phyloP scores from a whole-genome alignment of 805 yeast species.

The Zygotorulaspora chibaensis region DNA sequence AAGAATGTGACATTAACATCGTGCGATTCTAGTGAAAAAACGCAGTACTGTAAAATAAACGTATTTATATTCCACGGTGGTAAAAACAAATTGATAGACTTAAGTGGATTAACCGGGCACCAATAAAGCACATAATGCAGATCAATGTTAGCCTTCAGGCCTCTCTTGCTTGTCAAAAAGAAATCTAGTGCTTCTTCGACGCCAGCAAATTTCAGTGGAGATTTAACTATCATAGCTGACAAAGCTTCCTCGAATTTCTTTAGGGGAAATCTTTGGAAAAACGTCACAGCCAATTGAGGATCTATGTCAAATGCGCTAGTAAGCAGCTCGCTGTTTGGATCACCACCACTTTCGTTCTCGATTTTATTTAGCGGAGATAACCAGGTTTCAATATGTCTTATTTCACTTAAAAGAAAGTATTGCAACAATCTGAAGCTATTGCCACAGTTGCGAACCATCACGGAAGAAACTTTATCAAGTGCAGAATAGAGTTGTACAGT shows the following conservation, averaged over 20 bases:
- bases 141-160: slow-evolving; percentile 7
- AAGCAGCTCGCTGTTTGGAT: slow-evolving; percentile 37
- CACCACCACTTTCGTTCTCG: slow-evolving; percentile 36
- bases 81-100: slow-evolving; percentile 75
- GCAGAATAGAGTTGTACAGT: slow-evolving; percentile 46
- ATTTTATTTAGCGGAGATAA: slow-evolving; percentile 41
- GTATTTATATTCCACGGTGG: slow-evolving; percentile 69
- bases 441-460: slow-evolving; percentile 34
- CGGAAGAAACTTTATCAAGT: slow-evolving; percentile 17
- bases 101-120: slow-evolving; percentile 75
- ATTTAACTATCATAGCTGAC: slow-evolving; percentile 42
- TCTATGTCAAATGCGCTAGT: slow-evolving; percentile 57
- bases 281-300: slow-evolving; percentile 68
- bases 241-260: slow-evolving; percentile 34
- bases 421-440: slow-evolving; percentile 52
- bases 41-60: slow-evolving; percentile 73
- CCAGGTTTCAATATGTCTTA: slow-evolving; percentile 73
- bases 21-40: slow-evolving; percentile 83
- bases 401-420: slow-evolving; percentile 71
- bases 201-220: slow-evolving; percentile 49
- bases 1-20: slow-evolving; percentile 87
- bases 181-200: slow-evolving; percentile 22
- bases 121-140: slow-evolving; percentile 52
- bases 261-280: slow-evolving; percentile 52
- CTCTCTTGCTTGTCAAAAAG: slow-evolving; percentile 11